Evolutionary conservation across 169 alveolate genomes (phyloP).

Genomic region (Cyclospora cayetanensis): DNA sequence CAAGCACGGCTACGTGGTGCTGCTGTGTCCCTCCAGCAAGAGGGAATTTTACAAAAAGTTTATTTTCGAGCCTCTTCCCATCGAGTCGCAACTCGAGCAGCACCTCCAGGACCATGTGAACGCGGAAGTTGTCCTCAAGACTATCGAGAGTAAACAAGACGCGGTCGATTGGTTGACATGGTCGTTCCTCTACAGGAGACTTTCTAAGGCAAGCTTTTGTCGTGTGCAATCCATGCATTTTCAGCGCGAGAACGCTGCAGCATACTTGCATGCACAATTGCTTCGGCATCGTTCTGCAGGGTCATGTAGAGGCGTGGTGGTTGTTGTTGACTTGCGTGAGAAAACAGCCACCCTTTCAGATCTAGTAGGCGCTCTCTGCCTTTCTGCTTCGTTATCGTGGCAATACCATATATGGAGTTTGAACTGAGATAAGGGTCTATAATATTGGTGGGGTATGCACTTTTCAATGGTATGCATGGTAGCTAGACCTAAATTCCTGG

Average conservation of each 20-base stretch:
- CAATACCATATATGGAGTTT: too few relatives aligned
- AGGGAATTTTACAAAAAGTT: slow-evolving; percentile 96
- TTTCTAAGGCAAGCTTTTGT: slow-evolving; percentile 83
- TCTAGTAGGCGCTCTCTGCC: too few relatives aligned
- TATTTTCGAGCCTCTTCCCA: slow-evolving; percentile 97
- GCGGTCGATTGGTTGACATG: slow-evolving; percentile 99
- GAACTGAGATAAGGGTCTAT: too few relatives aligned
- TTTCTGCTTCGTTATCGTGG: too few relatives aligned
- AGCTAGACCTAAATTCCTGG: too few relatives aligned
- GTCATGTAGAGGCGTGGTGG: too few relatives aligned
- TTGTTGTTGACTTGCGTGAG: too few relatives aligned
- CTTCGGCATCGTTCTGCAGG: too few relatives aligned
- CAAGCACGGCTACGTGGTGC: slow-evolving; percentile 74
- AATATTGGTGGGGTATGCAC: too few relatives aligned
- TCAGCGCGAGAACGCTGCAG: not conserved
- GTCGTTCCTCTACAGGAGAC: slow-evolving; percentile 98
- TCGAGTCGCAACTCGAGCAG: slow-evolving; percentile 96
- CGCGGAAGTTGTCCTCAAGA: slow-evolving; percentile 97
- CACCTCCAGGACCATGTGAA: slow-evolving; percentile 94
- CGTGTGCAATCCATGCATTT: not conserved
- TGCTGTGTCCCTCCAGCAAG: slow-evolving; percentile 92
- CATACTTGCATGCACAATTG: too few relatives aligned
- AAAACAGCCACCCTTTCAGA: too few relatives aligned
- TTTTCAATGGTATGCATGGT: too few relatives aligned
- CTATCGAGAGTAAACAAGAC: slow-evolving; percentile 95